phyloP scores from a whole-genome alignment of 805 yeast species.

The Candida patagonica region DNA sequence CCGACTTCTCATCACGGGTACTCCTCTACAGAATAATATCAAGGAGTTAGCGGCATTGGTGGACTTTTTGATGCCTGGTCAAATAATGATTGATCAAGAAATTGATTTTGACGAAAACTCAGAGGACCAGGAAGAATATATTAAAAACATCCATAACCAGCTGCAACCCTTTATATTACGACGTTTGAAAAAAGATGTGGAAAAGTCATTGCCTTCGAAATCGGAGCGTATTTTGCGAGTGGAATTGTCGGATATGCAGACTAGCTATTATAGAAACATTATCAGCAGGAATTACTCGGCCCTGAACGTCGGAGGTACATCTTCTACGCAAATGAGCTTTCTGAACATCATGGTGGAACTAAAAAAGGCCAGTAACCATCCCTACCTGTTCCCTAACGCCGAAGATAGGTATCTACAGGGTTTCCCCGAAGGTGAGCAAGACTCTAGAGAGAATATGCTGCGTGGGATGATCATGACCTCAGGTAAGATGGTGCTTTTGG shows the following conservation, averaged over 20 bases:
- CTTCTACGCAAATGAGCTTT: constrained; percentile 70
- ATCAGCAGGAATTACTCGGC: constrained; percentile 89
- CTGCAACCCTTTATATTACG: constrained; percentile 89
- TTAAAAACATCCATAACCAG: constrained; percentile 72
- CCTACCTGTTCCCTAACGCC: constrained; percentile 88
- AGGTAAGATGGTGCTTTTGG: constrained; percentile 95
- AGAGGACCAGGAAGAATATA: constrained; percentile 78
- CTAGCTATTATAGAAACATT: constrained; percentile 89
- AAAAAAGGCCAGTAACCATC: constrained; percentile 96
- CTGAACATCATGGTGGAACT: constrained; percentile 90
- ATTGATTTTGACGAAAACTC: constrained; percentile 90
- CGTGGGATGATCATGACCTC: constrained; percentile 95
- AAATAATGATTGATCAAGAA: constrained; percentile 80
- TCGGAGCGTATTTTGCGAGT: constrained; percentile 93
- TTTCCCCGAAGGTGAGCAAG: constrained; percentile 35
- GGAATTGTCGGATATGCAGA: constrained; percentile 89
- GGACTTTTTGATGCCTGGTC: constrained; percentile 94
- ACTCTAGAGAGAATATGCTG: constrained; percentile 59
- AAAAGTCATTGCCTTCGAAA: constrained; percentile 90
- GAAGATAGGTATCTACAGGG: constrained; percentile 57
- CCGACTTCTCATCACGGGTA: constrained; percentile 88
- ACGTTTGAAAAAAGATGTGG: constrained; percentile 93
- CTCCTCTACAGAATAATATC: constrained; percentile 93
- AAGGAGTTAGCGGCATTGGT: constrained; percentile 93
- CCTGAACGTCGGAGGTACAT: constrained; percentile 70